Base-by-base conservation (phyloP, 106 monocot species). In the Vanilla planifolia region DNA sequence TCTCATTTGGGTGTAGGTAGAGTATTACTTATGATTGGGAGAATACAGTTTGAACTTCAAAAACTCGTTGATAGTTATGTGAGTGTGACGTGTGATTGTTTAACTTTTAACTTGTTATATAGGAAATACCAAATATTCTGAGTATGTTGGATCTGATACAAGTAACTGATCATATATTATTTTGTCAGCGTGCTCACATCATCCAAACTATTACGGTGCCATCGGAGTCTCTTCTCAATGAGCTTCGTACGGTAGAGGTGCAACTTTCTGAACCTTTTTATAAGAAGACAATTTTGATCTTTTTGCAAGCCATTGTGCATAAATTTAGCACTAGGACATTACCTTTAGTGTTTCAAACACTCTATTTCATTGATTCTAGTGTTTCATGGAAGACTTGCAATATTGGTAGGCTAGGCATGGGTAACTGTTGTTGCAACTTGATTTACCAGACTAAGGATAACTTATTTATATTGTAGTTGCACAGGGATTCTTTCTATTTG, bases 171-270 rank as follows among this genome's bases (percentile, higher is more conserved):
- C n/a, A n/a, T 53, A n/a, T 24, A 33, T 69, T 9, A 21, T 19
- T 50, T 66, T 78, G 6, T 27, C 72, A 87, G 87, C 87, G 87
- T 67, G 66, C 45, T 3, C 87, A 87, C 76, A 72, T 87, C 32
- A 48, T 64, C 44, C 71, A 87, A 65, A 87, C 87, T 48, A 87
- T 87, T 20, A 73, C 82, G 29, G 82, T 72, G 9, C 87, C 87
- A 66, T 87, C 87, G 60, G 75, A 73, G 60, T 87, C 82, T 67
- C 82, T 87, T 73, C 68, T 87, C n/a, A 87, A 82, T 29, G 82
- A 87, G 53, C 87, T 87, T 66, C 68, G 70, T 36, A 82, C 68
- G 66, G 87, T 82, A 11, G 87, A 87, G 87, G 87, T 87, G 62
- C 72, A 64, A 32, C 41, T 35, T 73, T 36, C 59, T 43, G 21